Conservation (phyloP, 352 stramenopile species). For the Peronospora farinosa region DNA sequence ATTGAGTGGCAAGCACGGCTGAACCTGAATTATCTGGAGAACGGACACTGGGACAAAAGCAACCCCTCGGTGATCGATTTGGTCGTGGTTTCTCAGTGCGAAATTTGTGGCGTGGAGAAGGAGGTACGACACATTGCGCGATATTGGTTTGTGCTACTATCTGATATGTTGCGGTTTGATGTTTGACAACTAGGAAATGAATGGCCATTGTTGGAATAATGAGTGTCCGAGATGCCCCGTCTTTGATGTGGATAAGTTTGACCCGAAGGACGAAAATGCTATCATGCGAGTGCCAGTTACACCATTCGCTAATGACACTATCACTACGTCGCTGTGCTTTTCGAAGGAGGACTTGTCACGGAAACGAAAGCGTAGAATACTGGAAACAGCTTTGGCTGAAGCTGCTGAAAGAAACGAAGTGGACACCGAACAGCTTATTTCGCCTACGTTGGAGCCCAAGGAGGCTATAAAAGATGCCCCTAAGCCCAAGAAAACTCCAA, state of each 20-base stretch:
- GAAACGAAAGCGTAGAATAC: conserved; percentile 47
- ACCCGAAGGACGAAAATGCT: conserved; percentile 31
- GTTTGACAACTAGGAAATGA: conserved; percentile 34
- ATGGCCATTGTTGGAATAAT: conserved; percentile 72
- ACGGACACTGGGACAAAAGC: conserved; percentile 45
- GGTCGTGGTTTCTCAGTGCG: conserved; percentile 60
- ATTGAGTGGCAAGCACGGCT: conserved; percentile 68
- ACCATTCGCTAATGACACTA: conserved; percentile 42
- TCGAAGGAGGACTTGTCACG: conserved; percentile 34
- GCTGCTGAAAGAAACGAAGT: conserved; percentile 4
- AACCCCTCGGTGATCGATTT: conserved; percentile 58
- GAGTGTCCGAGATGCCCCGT: conserved; percentile 58
- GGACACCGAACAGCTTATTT: conserved; percentile 8
- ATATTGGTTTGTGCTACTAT: conserved; percentile 1
- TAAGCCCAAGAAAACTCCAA: conserved; percentile 28
- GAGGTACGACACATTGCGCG: conserved; percentile 36
- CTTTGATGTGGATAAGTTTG: conserved; percentile 58
- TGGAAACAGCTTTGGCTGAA: conserved; percentile 8
- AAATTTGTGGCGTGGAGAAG: conserved; percentile 81
- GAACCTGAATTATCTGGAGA: conserved; percentile 56
- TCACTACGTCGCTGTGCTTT: conserved; percentile 49
- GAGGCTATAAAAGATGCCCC: conserved; percentile 36
- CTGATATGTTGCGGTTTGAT: conserved; percentile 9
- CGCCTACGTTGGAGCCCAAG: conserved; percentile 26
- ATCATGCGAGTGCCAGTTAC: conserved; percentile 53